Evolutionary conservation across 106 monocot species (phyloP).

Genomic region (Allium fistulosum): DNA sequence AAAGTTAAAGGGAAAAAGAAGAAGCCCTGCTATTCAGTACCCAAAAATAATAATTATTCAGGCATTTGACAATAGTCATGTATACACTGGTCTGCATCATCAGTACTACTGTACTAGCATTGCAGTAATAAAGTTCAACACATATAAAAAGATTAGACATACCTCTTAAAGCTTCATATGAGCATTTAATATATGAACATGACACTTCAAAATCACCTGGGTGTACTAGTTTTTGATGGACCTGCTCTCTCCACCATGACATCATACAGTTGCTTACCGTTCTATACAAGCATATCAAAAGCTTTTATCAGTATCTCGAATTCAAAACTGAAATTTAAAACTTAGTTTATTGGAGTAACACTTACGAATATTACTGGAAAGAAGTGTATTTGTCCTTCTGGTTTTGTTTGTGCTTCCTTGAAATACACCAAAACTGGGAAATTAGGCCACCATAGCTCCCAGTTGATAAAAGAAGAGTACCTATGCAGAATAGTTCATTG

Average conservation of each 20-base stretch:
- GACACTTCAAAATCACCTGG: constrained; percentile 18
- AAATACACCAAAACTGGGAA: constrained; percentile 95
- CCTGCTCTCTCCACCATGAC: constrained; percentile 72
- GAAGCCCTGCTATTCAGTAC: too few relatives aligned
- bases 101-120: too few relatives aligned
- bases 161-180: too few relatives aligned
- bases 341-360: not conserved
- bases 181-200: not conserved
- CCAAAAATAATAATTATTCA: too few relatives aligned
- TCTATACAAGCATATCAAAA: constrained; percentile 24
- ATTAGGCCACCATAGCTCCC: constrained; percentile 99
- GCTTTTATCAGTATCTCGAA: too few relatives aligned
- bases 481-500: constrained; percentile 13
- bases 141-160: too few relatives aligned
- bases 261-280: constrained; percentile 75
- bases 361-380: constrained; percentile 96
- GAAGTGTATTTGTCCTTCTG: constrained; percentile 94
- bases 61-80: too few relatives aligned
- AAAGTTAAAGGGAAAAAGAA: too few relatives aligned
- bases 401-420: constrained; percentile 93
- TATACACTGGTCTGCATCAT: too few relatives aligned
- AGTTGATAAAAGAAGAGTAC: constrained; percentile 93
- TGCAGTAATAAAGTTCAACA: too few relatives aligned
- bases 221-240: constrained; percentile 48
- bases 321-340: too few relatives aligned